These are phyloP conservation scores for Uronychia setigera DNA, from an alignment of 73 alveolate species.

Conservation along the genomic window DNA sequence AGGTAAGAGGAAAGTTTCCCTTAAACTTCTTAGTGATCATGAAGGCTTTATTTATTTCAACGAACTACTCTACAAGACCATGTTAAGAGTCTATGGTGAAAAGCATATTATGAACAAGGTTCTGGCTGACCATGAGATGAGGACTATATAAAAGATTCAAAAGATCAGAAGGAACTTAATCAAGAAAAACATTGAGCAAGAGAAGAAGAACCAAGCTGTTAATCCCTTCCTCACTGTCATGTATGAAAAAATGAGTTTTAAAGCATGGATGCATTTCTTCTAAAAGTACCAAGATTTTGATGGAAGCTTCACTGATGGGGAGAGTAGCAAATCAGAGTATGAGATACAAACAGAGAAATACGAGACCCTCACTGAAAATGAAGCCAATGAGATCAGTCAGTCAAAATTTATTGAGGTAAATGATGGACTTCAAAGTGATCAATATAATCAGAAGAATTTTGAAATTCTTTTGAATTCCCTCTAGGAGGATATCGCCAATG, in stretches of 20 bases:
- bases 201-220: slow-evolving; percentile 26
- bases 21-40: slow-evolving; percentile 22
- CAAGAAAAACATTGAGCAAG: slow-evolving; percentile 19
- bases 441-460: no score
- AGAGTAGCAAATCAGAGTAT: no score
- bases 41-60: slow-evolving; percentile 67
- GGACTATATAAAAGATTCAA: slow-evolving; percentile 29
- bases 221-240: slow-evolving; percentile 48
- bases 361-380: no score
- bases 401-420: no score
- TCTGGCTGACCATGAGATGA: slow-evolving; percentile 49
- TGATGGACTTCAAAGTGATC: no score
- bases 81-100: slow-evolving; percentile 64
- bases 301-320: no score
- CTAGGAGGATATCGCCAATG: no score
- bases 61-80: slow-evolving; percentile 54
- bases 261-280: no score
- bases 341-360: no score
- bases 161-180: slow-evolving; percentile 21
- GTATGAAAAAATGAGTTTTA: slow-evolving; percentile 7
- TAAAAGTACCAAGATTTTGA: no score
- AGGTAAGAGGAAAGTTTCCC: slow-evolving; percentile 7
- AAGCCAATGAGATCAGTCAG: no score
- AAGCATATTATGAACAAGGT: slow-evolving; percentile 34
- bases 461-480: no score